Conservation (phyloP, 129 eudicot genomes). For the Erigeron canadensis region DNA sequence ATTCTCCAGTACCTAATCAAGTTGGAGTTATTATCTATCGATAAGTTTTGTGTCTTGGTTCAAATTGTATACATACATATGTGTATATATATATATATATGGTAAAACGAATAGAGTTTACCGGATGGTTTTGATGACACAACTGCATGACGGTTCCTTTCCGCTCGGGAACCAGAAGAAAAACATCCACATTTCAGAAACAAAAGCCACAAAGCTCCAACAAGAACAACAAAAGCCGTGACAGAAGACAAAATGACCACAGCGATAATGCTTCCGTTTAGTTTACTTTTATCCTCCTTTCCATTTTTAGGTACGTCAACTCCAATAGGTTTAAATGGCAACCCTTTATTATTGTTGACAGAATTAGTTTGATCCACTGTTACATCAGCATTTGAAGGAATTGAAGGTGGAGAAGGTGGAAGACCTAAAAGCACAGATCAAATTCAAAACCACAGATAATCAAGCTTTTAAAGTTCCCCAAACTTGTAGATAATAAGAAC, state of each 20-base stretch:
- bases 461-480: background rate
- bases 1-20: slow-evolving; percentile 54
- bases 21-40: slow-evolving; percentile 14
- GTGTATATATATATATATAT: too few relatives aligned
- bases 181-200: slow-evolving; percentile 50
- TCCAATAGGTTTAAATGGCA: slow-evolving; percentile 67
- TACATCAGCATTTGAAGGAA: slow-evolving; percentile 40
- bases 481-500: background rate
- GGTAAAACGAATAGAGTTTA: slow-evolving; percentile 19
- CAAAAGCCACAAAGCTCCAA: slow-evolving; percentile 60
- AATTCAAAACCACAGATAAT: slow-evolving; percentile 8
- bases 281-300: slow-evolving; percentile 32
- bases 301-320: slow-evolving; percentile 59
- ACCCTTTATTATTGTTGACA: slow-evolving; percentile 42
- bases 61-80: background rate
- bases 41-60: background rate
- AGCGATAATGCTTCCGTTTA: slow-evolving; percentile 42
- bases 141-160: slow-evolving; percentile 31
- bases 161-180: slow-evolving; percentile 27
- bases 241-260: slow-evolving; percentile 67
- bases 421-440: slow-evolving; percentile 50
- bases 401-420: slow-evolving; percentile 92
- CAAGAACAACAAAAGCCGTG: slow-evolving; percentile 59
- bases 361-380: slow-evolving; percentile 54
- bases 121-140: slow-evolving; percentile 64